Base-by-base conservation (phyloP, 192 early-diverging fungal genomes). In the Physocladia obscura region DNA sequence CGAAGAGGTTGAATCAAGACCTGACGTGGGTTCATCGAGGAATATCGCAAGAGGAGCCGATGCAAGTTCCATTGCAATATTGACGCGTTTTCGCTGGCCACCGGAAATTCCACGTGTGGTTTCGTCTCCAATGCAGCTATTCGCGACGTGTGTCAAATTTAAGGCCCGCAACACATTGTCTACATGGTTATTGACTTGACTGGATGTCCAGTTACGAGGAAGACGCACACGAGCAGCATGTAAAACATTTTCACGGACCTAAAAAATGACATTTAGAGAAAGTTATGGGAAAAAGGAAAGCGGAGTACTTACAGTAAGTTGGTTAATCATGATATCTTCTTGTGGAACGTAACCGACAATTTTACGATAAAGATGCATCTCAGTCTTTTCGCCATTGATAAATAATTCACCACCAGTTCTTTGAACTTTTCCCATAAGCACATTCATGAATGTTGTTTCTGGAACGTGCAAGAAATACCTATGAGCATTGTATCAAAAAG, bases 11-110 rank as follows among this genome's bases (percentile, higher is more conserved):
- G 85, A 79, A 71, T 91, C 90, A 29, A 91, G 61, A 27, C 90
- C 90, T 30, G 83, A 86, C 5, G 90, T 91, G 8, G 90, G 90
- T 34, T 91, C 90, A 69, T 90, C 89, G 70, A 88, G 69, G 62
- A 91, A 89, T 47, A 91, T 74, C 21, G 88, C 79, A 40, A 76
- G 80, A 3, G 89, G 89, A 47, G 85, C 76, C 17, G 79, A 77
- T 40, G 80, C 74, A 21, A 82, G 74, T 62, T 91, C 90, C 88
- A 91, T 90, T 11, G 89, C 90, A 70, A 91, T 90, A 62, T 90
- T 90, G 50, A 90, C 89, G 4, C 90, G 81, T 71, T 91, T 91
- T 2, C 90, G 71, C 49, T 91, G 89, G 22, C 89, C 89, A 68
- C 90, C 90, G 17, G 84, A 88, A 29, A 91, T 84, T 32, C 90